Base-by-base conservation (phyloP, 148 eudicot genomes). In the Rhododendron williamsianum region DNA sequence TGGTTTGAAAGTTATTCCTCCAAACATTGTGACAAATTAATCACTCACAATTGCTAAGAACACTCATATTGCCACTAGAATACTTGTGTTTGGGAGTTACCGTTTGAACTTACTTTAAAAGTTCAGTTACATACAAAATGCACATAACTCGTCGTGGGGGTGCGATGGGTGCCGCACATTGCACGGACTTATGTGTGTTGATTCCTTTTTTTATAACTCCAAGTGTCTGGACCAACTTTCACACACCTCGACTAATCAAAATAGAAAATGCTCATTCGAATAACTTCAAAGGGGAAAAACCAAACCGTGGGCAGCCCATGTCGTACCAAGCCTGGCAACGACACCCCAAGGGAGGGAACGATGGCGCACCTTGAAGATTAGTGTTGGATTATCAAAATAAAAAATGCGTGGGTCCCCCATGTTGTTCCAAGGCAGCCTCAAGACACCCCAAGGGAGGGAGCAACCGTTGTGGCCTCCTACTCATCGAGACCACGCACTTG, bases 401-500 rank as follows among this genome's bases (percentile, higher is more conserved):
- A 41, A 41, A 41, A 41, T 41, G 45, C 7, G 6, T 6, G 45
- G 5, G 41, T 38, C 41, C 4, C 41, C 41, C 41, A 38, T 38
- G 41, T 38, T 3, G 41, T 38, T 38, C 5, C 41, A 38, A 38
- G 41, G 41, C 5, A 38, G 41, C 41, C 4, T 38, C 41, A 38
- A 3, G 41, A 46, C 48, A 15, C 60, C 60, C 18, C 60, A 54
- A 54, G 60, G 63, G 60, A 54, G 60, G 60, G 60, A 60, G 85
- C 86, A 83, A 84, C 83, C 56, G 80, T 52, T 81, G 78, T 58
- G 86, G 86, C 86, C 88, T 88, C 90, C 88, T 83, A 88, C 90
- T 86, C 86, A 88, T 88, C 85, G 88, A 69, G 88, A 88, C 90
- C 80, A 80, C 38, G 85, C 88, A 76, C 88, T 86, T 88, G 82